Base-by-base conservation (phyloP, 257 asterid species). In the Cruciata laevipes region DNA sequence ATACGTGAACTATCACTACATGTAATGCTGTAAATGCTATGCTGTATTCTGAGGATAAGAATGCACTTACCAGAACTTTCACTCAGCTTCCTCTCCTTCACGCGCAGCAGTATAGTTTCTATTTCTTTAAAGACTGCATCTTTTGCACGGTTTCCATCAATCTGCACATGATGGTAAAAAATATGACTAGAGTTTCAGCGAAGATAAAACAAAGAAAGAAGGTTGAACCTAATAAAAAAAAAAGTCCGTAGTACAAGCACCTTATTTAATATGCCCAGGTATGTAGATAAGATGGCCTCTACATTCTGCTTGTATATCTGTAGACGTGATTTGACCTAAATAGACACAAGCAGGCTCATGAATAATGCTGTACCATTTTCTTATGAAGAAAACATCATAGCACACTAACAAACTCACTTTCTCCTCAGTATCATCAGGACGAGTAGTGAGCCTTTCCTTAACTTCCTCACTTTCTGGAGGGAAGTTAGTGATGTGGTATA, bases 391-490 rank as follows among this genome's bases (percentile, higher is more conserved):
- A 66, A 32, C 13, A 13, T 18, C 23, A 11, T 14, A 59, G 57
- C 47, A 16, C 52, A 5, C 27, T 31, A 72, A 67, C 25, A 66
- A 58, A 60, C 60, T 69, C 77, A 92, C 98, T 92, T 92, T 92
- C 30, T 84, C 96, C 71, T 89, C 96, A 25, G 95, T 87, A 77
- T 92, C 97, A 78, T 92, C 98, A 30, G 97, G 81, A 57, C 96
- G 96, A 65, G 83, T 84, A 74, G 84, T 79, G 72, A 89, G 96
- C 85, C 97, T 81, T 37, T 78, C 82, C 75, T 77, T 84, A 73
- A 86, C 80, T 81, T 92, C 96, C 77, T 86, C 91, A 57, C 80
- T 83, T 70, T 92, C 98, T 58, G 97, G 95, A 73, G 85, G 96
- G 80, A 83, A 86, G 71, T 83, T 75, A 33, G 75, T 84, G 24